phyloP scores from a whole-genome alignment of 2,329 filamentous ascomycete species.

The Escovopsis weberi region DNA sequence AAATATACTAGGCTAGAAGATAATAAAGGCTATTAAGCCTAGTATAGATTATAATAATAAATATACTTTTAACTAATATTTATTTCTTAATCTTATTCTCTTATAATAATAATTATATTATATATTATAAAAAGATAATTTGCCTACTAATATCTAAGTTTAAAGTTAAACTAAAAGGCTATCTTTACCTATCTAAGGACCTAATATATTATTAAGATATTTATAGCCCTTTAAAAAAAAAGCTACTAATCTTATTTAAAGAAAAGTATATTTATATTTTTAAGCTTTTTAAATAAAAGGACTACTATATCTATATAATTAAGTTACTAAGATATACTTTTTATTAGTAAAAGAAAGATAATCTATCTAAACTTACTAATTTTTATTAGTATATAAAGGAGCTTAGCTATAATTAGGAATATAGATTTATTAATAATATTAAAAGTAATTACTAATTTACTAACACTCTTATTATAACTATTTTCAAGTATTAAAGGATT shows the following conservation, averaged over 20 bases:
- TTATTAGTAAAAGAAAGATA: neutral
- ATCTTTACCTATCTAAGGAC: too few species aligned
- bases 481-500: neutral
- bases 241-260: too few species aligned
- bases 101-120: neutral
- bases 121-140: too few species aligned
- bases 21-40: too few species aligned
- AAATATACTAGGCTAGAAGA: too few species aligned
- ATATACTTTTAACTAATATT: neutral
- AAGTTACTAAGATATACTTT: neutral
- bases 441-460: neutral
- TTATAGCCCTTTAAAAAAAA: too few species aligned
- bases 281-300: neutral
- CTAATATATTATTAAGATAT: too few species aligned
- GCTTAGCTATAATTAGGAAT: neutral
- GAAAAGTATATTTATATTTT: neutral
- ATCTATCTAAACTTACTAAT: neutral
- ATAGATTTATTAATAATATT: neutral
- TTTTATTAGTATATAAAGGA: too few species aligned
- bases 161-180: neutral
- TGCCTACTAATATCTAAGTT: too few species aligned
- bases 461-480: neutral
- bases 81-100: neutral
- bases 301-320: neutral
- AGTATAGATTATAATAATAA: too few species aligned